Base-by-base conservation (phyloP, 805 yeast species). In the Sugiyamaella boreocaroliniensis region DNA sequence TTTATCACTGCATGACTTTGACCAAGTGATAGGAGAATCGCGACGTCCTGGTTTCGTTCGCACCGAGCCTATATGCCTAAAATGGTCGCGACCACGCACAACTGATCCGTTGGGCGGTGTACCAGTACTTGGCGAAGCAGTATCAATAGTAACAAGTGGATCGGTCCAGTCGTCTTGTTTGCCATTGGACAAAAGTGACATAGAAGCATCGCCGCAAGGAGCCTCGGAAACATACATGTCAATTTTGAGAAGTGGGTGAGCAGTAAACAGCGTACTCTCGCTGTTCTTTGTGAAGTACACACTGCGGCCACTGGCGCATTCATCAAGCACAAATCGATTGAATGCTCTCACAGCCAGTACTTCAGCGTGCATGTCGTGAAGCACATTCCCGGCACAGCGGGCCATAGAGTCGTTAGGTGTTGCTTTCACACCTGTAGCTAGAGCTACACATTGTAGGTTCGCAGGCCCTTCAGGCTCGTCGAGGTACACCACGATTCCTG, bases 321-420 rank as follows among this genome's bases (percentile, higher is more conserved):
- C 82, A 14, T 78, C 69, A 19, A 88, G 52, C 18, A 87, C 57
- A 49, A 71, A 76, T 58, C 77, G 67, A 60, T 90, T 90, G 63
- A 92, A 81, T 1, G 81, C 78, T 26, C 98, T 69, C 0, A 90
- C 53, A 0, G 85, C 79, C 14, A 93, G 68, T 1, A 89, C 77
- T 63, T 92, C 99, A 0, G 98, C 97, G 70, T 92, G 99, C 65
- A 83, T 73, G 66, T 92, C 98, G 62, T 92, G 98, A 0, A 92
- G 71, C 8, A 89, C 66, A 15, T 66, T 63, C 0, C 98, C 97
- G 0, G 71, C 52, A 1, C 78, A 70, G 47, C 70, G 69, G 2
- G 64, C 55, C 0, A 85, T 65, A 2, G 58, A 62, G 1, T 58
- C 64, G 59, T 83, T 79, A 0, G 97, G 90, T 16, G 78, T 61